phyloP scores from a whole-genome alignment of 208 protist species.

The Lotmaria passim region DNA sequence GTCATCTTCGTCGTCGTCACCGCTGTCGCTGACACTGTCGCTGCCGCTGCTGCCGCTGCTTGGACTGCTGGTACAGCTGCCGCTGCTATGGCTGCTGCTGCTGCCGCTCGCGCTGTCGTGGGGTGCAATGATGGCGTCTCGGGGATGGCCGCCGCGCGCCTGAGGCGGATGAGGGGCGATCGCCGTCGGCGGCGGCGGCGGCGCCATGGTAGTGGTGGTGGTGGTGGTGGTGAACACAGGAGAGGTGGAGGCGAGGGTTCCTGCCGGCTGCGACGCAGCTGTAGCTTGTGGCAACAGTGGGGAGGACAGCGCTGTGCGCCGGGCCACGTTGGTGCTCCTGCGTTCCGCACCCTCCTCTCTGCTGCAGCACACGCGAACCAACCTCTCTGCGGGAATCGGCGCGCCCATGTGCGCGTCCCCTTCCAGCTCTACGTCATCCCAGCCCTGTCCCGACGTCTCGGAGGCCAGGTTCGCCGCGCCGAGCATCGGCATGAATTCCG shows the following conservation, averaged over 20 bases:
- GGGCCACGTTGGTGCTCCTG: background rate
- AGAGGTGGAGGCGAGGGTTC: too few species aligned
- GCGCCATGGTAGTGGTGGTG: too few species aligned
- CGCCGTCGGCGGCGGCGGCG: too few species aligned
- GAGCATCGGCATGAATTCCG: conserved; percentile 26
- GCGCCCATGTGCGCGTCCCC: background rate
- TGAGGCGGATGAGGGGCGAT: too few species aligned
- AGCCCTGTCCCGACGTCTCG: background rate
- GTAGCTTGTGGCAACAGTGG: background rate
- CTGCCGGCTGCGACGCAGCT: background rate
- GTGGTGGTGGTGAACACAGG: too few species aligned
- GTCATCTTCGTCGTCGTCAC: background rate
- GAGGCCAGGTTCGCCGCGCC: background rate
- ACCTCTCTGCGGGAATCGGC: background rate
- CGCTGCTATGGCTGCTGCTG: background rate
- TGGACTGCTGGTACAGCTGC: background rate
- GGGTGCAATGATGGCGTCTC: background rate
- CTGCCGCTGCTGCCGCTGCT: background rate
- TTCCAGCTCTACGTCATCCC: background rate
- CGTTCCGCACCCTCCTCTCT: background rate
- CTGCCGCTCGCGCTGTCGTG: conserved; percentile 4
- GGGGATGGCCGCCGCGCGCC: too few species aligned
- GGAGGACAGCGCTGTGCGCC: background rate
- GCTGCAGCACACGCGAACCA: conserved; percentile 14
- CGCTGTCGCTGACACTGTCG: background rate